Base-by-base conservation (phyloP, 2,329 filamentous ascomycete genomes). In the Penicillium expansum region DNA sequence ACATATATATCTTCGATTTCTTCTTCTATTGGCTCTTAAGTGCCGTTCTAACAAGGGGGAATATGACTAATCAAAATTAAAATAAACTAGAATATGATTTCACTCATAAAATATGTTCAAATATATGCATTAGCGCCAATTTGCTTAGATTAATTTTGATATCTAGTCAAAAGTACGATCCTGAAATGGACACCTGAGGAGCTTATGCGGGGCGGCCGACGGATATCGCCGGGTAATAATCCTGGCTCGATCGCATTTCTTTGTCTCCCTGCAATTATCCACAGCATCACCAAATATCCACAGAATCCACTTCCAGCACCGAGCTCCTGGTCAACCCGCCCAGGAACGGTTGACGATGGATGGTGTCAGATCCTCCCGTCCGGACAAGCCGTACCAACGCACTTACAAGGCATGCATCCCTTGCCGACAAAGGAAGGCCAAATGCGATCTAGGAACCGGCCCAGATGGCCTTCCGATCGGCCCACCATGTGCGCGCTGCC, bases 381-480 rank as follows among this genome's bases (percentile, higher is more conserved):
- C 61, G 71, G 78, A 69, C 52, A 69, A 69, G 49, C 64, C 66
- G 50, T 81, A 79, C 66, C 78, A 82, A 68, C 79, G 80, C 58
- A 79, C 80, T 37, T 82, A 82, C 76, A 82, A 82, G 68, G 80
- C 80, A 22, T 82, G 80, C 66, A 76, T 81, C 56, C 76, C 79
- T 56, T 82, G 80, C 63, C 79, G 80, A 49, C 77, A 80, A 62
- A 74, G 79, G 51, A 82, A 82, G 69, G 78, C 80, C 49, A 81
- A 80, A 68, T 82, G 80, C 61, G 79, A 82, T 38, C 67, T 81
- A 27, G 75, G 75, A 7, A 65, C 63, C 11, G 75, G 73, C 4
- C 62, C 75, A 54, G 74, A 74, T 56, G 77, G 79, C 27, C 67
- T 68, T 44, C 64, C 70, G 30, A 62, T 70, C 53, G 72, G 72